Base-by-base conservation (phyloP, 805 yeast genomes). In the Pichia phayaonensis region DNA sequence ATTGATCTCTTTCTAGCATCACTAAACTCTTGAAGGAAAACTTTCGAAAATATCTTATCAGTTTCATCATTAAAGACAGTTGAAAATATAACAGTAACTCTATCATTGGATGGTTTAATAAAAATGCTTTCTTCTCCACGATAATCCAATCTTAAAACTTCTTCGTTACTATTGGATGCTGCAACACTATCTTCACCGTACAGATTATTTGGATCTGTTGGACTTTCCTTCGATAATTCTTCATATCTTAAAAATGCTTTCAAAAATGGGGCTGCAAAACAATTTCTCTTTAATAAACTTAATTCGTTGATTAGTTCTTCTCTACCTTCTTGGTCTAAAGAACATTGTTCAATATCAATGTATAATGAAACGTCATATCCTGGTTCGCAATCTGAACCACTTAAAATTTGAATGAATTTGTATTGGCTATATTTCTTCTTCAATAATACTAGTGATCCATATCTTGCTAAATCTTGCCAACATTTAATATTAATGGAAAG, bases 61-160 rank as follows among this genome's bases (percentile, higher is more conserved):
- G 98, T 94, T 68, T 94, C 98, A 69, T 94, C 99, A 64, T 87
- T 85, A 76, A 94, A 94, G 23, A 89, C 75, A 4, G 98, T 94
- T 45, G 96, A 88, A 70, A 94, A 94, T 44, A 94, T 86, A 40
- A 92, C 97, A 1, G 99, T 94, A 48, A 94, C 96, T 68, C 99
- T 83, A 69, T 94, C 99, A 64, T 84, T 88, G 34, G 95, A 82
- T 5, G 99, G 96, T 67, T 84, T 84, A 63, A 94, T 82, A 66
- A 80, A 94, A 62, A 94, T 89, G 50, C 90, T 79, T 68, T 94
- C 99, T 59, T 86, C 89, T 50, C 94, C 97, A 64, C 99, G 84
- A 71, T 94, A 92, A 66, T 85, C 81, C 51, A 94, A 74, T 22
- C 79, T 77, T 70, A 84, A 73, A 3, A 84, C 84, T 47, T 77